Percentiles rank a stretch among this genome's conserved stretches.
Conservation (phyloP, 2,329 filamentous ascomycete species). For the Phialophora tarda region DNA sequence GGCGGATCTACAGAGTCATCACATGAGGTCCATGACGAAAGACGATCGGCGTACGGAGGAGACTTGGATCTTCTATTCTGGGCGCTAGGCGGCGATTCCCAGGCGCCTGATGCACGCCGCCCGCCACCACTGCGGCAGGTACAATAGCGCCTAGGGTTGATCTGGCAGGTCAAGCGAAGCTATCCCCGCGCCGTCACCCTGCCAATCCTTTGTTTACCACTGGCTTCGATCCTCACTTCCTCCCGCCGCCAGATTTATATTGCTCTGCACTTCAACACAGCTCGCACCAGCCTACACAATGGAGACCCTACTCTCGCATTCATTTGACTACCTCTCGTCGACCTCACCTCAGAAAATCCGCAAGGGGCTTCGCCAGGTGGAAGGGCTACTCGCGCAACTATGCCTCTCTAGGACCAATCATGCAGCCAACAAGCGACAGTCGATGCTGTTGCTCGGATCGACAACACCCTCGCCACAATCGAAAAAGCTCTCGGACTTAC, state of each 20-base stretch:
- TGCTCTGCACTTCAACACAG: not conserved
- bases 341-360: conserved; percentile 88
- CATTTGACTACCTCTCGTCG: conserved; percentile 95
- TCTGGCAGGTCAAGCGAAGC: not conserved
- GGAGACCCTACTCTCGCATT: conserved; percentile 89
- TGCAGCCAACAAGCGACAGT: conserved; percentile 50
- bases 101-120: not conserved
- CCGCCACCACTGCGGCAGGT: not conserved
- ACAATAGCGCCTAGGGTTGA: not conserved
- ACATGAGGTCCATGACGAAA: conserved; percentile 24
- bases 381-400: conserved; percentile 91
- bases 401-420: conserved; percentile 68
- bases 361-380: conserved; percentile 91
- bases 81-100: conserved; percentile 14
- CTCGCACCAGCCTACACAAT: conserved; percentile 57
- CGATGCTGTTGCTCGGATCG: conserved; percentile 48
- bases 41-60: not conserved
- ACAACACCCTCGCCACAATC: conserved; percentile 49
- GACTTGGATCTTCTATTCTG: not conserved
- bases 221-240: conserved; percentile 1
- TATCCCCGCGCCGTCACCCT: conserved; percentile 15
- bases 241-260: not conserved
- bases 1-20: conserved; percentile 12
- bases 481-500: conserved; percentile 72
- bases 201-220: conserved; percentile 9